Percentiles rank a stretch among this genome's conserved stretches.
Conservation (phyloP, 2,329 filamentous ascomycete species). For the Tolypocladium inflatum region DNA sequence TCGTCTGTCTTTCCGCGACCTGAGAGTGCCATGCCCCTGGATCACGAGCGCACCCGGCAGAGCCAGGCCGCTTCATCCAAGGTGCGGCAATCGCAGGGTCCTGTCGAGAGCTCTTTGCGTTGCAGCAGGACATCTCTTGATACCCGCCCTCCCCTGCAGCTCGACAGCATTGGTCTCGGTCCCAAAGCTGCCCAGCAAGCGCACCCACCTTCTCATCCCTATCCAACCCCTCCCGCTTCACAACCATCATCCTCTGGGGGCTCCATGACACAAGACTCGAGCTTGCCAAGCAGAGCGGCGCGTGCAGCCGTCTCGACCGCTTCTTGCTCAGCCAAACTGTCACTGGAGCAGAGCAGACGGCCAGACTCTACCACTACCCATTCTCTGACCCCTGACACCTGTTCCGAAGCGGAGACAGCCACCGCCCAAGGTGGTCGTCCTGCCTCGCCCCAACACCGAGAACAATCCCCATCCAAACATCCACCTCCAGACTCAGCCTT, state of each 20-base stretch:
- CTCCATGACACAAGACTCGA: slow-evolving; percentile 18
- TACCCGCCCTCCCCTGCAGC: slow-evolving; percentile 2
- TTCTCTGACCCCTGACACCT: neutral
- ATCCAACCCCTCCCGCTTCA: slow-evolving; percentile 51
- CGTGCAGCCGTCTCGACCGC: slow-evolving; percentile 12
- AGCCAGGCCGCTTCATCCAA: slow-evolving; percentile 20
- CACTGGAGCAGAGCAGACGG: slow-evolving; percentile 1
- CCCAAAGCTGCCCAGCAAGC: slow-evolving; percentile 12
- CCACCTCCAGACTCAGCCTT: slow-evolving; percentile 36
- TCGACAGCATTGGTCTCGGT: slow-evolving; percentile 11
- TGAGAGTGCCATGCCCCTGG: slow-evolving; percentile 19
- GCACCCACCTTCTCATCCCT: slow-evolving; percentile 23
- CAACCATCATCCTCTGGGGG: slow-evolving; percentile 28
- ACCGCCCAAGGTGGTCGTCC: neutral
- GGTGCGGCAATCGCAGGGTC: slow-evolving; percentile 17
- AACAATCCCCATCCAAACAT: slow-evolving; percentile 25
- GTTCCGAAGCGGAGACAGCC: neutral
- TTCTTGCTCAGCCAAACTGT: slow-evolving; percentile 5
- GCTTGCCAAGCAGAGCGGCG: slow-evolving; percentile 13
- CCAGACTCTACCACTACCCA: slow-evolving; percentile 1
- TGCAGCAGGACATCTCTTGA: slow-evolving; percentile 11
- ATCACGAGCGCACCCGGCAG: slow-evolving; percentile 10
- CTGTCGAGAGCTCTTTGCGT: slow-evolving; percentile 14
- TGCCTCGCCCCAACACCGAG: neutral
- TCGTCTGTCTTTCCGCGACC: slow-evolving; percentile 28